Evolutionary conservation across 179 eudicot genomes (phyloP).

Genomic region (Spergularia azorica): DNA sequence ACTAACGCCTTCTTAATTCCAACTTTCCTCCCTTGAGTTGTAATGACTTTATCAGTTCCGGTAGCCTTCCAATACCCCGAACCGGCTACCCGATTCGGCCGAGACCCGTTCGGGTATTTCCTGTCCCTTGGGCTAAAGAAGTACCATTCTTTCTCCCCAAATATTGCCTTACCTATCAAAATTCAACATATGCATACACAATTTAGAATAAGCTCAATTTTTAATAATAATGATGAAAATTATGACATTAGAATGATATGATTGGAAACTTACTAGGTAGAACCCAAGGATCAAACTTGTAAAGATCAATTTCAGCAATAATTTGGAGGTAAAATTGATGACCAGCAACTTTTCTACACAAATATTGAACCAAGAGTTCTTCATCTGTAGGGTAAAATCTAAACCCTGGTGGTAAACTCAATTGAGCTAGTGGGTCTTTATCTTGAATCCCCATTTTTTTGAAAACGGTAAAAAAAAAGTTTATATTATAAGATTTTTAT

Average conservation of each 20-base stretch:
- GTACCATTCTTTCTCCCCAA: conserved; percentile 71
- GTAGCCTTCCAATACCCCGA: conserved; percentile 77
- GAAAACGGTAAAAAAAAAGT: background rate
- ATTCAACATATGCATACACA: background rate
- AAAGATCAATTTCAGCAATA: conserved; percentile 76
- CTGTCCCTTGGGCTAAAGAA: conserved; percentile 66
- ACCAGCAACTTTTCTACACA: conserved; percentile 78
- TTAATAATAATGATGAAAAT: background rate
- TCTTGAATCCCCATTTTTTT: conserved; percentile 56
- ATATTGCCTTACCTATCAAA: conserved; percentile 53
- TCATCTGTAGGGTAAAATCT: conserved; percentile 89
- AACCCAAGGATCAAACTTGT: conserved; percentile 89
- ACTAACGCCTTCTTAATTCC: conserved; percentile 68
- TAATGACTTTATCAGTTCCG: conserved; percentile 60
- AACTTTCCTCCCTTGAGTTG: conserved; percentile 43
- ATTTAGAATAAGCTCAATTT: too few species aligned
- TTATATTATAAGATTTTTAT: background rate
- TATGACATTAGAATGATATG: background rate
- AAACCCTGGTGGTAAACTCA: conserved; percentile 86
- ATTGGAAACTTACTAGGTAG: conserved; percentile 50
- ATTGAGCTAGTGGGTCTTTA: conserved; percentile 57
- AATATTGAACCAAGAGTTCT: conserved; percentile 76
- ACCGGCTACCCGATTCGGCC: conserved; percentile 67
- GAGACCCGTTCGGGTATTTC: conserved; percentile 68
- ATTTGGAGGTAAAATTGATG: conserved; percentile 58